A percentile compares a stretch with the other conserved stretches of the same genome.
phyloP scores from a whole-genome alignment of 1,284 basidiomycete genomes.

The Tremellales sp. region DNA sequence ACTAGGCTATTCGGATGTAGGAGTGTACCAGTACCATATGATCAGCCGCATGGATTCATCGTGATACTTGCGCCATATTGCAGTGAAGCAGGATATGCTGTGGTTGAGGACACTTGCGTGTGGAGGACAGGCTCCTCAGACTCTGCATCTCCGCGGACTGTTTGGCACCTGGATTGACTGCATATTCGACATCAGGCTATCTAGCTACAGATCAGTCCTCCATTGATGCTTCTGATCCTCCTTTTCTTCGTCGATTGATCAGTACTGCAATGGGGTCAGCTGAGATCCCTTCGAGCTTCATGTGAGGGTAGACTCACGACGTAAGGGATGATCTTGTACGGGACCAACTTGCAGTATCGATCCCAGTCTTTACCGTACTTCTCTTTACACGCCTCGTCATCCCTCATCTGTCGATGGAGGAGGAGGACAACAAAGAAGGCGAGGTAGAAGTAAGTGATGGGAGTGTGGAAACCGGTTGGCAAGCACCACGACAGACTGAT shows the following conservation, averaged over 20 bases:
- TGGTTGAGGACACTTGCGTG: no score
- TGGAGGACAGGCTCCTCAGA: no score
- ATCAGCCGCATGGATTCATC: not conserved
- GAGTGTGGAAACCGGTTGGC: slow-evolving; percentile 85
- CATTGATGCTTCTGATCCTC: no score
- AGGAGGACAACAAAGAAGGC: slow-evolving; percentile 85
- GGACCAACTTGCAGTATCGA: slow-evolving; percentile 76
- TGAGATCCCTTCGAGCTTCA: no score
- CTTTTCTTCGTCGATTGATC: no score
- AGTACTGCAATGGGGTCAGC: no score
- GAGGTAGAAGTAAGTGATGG: slow-evolving; percentile 95
- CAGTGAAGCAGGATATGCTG: no score
- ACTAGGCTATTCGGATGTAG: not conserved
- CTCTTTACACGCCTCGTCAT: slow-evolving; percentile 85
- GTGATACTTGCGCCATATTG: not conserved
- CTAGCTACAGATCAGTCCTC: no score
- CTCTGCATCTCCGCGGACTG: no score
- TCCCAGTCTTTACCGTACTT: slow-evolving; percentile 90
- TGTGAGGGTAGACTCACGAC: slow-evolving; percentile 54
- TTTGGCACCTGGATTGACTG: no score
- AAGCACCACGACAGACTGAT: slow-evolving; percentile 72
- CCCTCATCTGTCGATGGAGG: slow-evolving; percentile 82
- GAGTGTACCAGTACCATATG: not conserved
- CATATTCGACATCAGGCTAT: no score
- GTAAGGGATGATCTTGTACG: slow-evolving; percentile 83